Base-by-base conservation (phyloP, 139 green algal genomes). In the Volvox reticuliferus region DNA sequence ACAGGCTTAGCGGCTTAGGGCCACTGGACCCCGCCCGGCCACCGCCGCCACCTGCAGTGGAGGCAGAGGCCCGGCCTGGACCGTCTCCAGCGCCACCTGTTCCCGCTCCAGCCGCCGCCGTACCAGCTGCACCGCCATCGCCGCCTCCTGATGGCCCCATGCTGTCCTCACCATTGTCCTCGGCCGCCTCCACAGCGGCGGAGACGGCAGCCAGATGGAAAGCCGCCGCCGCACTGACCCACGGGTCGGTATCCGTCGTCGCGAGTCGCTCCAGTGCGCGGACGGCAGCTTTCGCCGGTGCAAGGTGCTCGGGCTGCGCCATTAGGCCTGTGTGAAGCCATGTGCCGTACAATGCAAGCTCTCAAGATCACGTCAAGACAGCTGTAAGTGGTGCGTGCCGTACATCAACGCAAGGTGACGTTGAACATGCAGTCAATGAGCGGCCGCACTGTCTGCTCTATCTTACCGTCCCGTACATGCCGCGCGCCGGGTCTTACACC, bases 181-280 rank as follows among this genome's bases (percentile, higher is more conserved):
- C 86, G n/a, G 86, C 86, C 44, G 73, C 86, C 30, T 63, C 73
- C 6, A 83, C 86, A n/a, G 86, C 86, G 16, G 86, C 86, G 3
- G 73, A 61, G 0, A 90, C n/a, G 30, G 86, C 71, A 0, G 71
- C 86, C 50, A 89, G 85, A 44, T 89, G 85, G 85, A 89, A 89
- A 28, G 83, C 67, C 35, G 83, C 83, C 16, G 83, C 16, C 9
- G 83, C 35, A 22, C 50, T 55, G 67, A 80, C 83, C 83, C 83
- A 80, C 12, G 83, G 67, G 83, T 89, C 83, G 19, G 82, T 28
- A 63, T 68, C 85, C 28, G 30, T 30, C n/a, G 37, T 73, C 37
- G 69, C 85, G 18, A 89, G 69, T 13, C 18, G 1, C 50, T 90
- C 86, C 21, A 90, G 73, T 0, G 71, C 71, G 1, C 55, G 50